Conservation (phyloP, 2,329 filamentous ascomycete species). For the Diplodia mutila region DNA sequence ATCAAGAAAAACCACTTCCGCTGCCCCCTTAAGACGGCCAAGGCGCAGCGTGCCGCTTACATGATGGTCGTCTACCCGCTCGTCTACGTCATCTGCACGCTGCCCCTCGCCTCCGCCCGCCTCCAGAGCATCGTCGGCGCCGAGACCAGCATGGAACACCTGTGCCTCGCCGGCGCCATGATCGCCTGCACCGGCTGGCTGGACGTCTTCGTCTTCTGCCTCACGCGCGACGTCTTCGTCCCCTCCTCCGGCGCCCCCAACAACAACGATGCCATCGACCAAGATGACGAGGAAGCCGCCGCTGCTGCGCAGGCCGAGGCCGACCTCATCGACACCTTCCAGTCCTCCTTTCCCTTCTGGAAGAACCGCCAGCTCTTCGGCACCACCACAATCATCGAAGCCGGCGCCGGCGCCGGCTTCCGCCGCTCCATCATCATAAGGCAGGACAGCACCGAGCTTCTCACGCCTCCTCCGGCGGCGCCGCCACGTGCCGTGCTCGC, state of each 20-base stretch:
- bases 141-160: conserved; percentile 47
- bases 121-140: conserved; percentile 65
- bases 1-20: conserved; percentile 43
- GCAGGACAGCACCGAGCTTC: conserved; percentile 16
- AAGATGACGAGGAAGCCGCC: background rate
- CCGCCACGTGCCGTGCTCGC: background rate
- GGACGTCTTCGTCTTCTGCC: conserved; percentile 61
- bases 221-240: conserved; percentile 60
- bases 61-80: conserved; percentile 70
- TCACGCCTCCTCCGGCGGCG: background rate
- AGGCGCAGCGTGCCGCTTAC: conserved; percentile 49
- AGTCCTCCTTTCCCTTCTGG: conserved; percentile 33
- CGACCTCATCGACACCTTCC: conserved; percentile 41
- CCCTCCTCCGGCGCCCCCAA: conserved; percentile 51
- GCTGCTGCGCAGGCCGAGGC: conserved; percentile 31
- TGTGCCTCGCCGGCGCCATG: conserved; percentile 58
- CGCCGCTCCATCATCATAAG: background rate
- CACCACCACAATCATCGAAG: conserved; percentile 51
- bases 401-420: conserved; percentile 20
- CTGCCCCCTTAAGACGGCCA: conserved; percentile 40
- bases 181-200: conserved; percentile 64
- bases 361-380: conserved; percentile 45
- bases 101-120: conserved; percentile 66
- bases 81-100: conserved; percentile 71
- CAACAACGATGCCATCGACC: conserved; percentile 30